Conservation (phyloP, 176 grass and related monocot genomes). For the Carex parvula region DNA sequence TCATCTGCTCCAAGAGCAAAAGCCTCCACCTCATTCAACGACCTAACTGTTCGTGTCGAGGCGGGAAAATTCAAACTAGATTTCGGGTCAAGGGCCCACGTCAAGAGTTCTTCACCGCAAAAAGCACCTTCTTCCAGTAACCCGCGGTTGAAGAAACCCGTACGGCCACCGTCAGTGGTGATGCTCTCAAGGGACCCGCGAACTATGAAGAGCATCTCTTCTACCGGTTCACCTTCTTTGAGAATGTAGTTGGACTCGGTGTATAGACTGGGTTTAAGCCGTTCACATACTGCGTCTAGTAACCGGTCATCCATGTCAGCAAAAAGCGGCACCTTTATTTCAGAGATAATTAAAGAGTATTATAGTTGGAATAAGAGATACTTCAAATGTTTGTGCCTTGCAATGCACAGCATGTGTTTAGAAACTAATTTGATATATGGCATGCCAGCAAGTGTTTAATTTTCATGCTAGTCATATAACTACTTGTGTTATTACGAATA, state of each 20-base stretch:
- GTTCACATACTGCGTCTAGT: slow-evolving; percentile 83
- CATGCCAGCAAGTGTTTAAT: not conserved
- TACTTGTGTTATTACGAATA: not conserved
- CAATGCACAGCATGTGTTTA: not conserved
- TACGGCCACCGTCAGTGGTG: slow-evolving; percentile 83
- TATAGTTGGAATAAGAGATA: not conserved
- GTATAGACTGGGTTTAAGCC: slow-evolving; percentile 73
- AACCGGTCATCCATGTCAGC: slow-evolving; percentile 79
- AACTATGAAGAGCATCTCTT: slow-evolving; percentile 95
- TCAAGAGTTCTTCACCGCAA: slow-evolving; percentile 84
- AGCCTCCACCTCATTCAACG: slow-evolving; percentile 76
- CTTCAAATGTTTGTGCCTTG: not conserved
- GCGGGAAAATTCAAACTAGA: slow-evolving; percentile 68
- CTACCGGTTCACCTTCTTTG: slow-evolving; percentile 94
- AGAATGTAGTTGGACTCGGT: slow-evolving; percentile 63
- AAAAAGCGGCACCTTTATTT: slow-evolving; percentile 71
- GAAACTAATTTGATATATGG: not conserved
- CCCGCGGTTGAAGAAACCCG: slow-evolving; percentile 83
- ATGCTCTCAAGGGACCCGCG: slow-evolving; percentile 78
- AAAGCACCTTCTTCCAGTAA: slow-evolving; percentile 72
- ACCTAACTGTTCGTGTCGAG: slow-evolving; percentile 67
- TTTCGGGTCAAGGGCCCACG: slow-evolving; percentile 93
- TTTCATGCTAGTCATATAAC: not conserved
- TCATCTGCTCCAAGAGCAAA: slow-evolving; percentile 70
- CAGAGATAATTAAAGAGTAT: not conserved